Evolutionary conservation across 2,329 filamentous ascomycete species (phyloP).

Genomic region (Pestalotiopsis sp.): DNA sequence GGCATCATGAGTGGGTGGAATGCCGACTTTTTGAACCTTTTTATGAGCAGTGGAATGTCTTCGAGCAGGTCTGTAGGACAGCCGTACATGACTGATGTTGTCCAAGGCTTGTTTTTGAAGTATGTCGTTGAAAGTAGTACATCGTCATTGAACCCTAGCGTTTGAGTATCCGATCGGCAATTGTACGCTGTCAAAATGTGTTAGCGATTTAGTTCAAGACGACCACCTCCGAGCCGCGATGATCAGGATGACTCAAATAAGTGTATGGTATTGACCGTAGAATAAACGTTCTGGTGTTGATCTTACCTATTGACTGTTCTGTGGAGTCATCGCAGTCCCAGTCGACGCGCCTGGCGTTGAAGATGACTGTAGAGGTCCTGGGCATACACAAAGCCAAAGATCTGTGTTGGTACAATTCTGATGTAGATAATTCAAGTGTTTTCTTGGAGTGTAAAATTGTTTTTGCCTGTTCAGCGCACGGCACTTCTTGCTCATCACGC

Average conservation of each 20-base stretch:
- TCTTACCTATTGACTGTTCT: not conserved
- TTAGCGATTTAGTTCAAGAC: constrained; percentile 15
- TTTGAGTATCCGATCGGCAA: constrained; percentile 23
- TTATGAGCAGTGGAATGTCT: not conserved
- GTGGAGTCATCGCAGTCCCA: constrained; percentile 10
- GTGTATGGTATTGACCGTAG: too few species aligned
- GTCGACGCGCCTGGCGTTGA: constrained; percentile 13
- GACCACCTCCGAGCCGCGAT: not conserved
- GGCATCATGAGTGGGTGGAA: constrained; percentile 21
- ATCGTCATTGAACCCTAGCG: constrained; percentile 11
- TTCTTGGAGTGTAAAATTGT: constrained; percentile 16
- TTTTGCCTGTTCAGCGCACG: not conserved
- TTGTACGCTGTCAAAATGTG: constrained; percentile 18
- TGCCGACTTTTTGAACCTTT: constrained; percentile 4
- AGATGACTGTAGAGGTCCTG: constrained; percentile 15
- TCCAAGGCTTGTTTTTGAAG: constrained; percentile 16
- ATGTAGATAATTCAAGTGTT: constrained; percentile 13
- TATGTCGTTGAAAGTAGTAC: constrained; percentile 21
- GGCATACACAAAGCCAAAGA: constrained; percentile 10
- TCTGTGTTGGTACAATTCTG: constrained; percentile 20
- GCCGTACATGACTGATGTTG: constrained; percentile 21
- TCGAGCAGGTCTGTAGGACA: constrained; percentile 12
- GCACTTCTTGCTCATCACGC: too few species aligned
- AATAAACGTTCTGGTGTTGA: too few species aligned
- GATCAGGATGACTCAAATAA: too few species aligned